These are phyloP conservation scores for Pleurotus giganteus DNA, from an alignment of 768 basidiomycete genomes.

Conservation along the genomic window DNA sequence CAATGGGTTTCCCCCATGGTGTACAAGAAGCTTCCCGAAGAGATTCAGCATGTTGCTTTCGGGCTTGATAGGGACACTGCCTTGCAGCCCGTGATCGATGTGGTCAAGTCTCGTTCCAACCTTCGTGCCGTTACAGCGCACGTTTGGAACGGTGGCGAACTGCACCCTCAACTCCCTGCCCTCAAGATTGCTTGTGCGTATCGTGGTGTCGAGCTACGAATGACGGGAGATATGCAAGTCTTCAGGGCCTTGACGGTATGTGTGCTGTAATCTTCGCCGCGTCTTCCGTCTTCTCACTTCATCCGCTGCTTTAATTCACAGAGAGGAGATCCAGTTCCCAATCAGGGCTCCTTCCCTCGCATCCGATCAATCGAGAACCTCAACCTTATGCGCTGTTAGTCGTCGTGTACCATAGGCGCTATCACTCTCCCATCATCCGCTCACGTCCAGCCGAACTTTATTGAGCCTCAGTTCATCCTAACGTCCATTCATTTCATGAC, in stretches of 20 bases:
- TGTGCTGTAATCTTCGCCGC: constrained; percentile 12
- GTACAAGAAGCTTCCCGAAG: constrained; percentile 46
- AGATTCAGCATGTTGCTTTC: constrained; percentile 56
- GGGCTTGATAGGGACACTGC: constrained; percentile 56
- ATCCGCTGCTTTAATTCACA: constrained; percentile 10
- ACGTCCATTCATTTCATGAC: constrained; percentile 10
- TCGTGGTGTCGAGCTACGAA: constrained; percentile 52
- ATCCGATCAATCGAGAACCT: constrained; percentile 15
- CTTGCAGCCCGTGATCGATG: constrained; percentile 53
- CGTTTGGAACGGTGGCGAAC: constrained; percentile 49
- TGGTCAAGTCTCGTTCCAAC: constrained; percentile 42
- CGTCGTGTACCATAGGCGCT: background rate
- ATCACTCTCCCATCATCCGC: background rate
- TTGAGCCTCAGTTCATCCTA: background rate
- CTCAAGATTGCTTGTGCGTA: constrained; percentile 66
- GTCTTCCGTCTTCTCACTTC: constrained; percentile 14
- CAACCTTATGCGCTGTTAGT: constrained; percentile 12
- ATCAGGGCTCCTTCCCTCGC: constrained; percentile 15
- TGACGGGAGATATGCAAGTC: constrained; percentile 47
- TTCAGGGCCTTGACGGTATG: constrained; percentile 55
- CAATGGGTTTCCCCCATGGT: constrained; percentile 42
- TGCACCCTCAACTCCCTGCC: constrained; percentile 47
- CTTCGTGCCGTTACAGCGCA: constrained; percentile 53
- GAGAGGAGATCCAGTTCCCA: constrained; percentile 21
- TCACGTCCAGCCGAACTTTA: background rate